Conservation (phyloP, 169 alveolate genomes). For the Eimeria falciformis region DNA sequence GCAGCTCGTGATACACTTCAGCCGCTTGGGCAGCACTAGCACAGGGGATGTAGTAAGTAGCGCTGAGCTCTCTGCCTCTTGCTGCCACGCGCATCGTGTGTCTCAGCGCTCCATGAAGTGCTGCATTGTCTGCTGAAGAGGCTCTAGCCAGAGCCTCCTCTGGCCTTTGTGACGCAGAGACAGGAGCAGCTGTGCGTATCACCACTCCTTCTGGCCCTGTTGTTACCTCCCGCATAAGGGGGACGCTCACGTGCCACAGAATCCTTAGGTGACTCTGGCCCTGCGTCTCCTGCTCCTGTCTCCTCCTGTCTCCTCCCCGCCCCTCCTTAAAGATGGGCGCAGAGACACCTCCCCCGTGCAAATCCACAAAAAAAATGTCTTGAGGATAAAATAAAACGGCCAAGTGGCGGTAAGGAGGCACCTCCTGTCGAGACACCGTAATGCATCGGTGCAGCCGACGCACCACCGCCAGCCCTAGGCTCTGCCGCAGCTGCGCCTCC, state of each 20-base stretch:
- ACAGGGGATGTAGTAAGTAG: conserved; percentile 65
- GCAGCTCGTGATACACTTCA: conserved; percentile 70
- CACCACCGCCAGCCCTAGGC: conserved; percentile 60
- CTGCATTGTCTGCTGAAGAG: too few relatives aligned
- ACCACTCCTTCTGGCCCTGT: conserved; percentile 34
- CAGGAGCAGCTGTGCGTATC: not conserved
- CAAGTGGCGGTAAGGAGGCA: conserved; percentile 16
- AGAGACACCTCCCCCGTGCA: conserved; percentile 6
- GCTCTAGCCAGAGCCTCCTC: not conserved
- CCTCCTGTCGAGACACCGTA: conserved; percentile 50
- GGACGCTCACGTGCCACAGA: conserved; percentile 68
- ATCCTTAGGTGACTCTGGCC: not conserved
- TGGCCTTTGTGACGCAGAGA: not conserved
- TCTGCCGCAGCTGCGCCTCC: conserved; percentile 75
- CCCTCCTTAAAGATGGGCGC: not conserved
- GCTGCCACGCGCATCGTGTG: too few relatives aligned
- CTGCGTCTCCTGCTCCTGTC: not conserved
- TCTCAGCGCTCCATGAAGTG: too few relatives aligned
- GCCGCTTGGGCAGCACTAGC: conserved; percentile 24
- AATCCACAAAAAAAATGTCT: conserved; percentile 37
- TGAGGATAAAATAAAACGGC: conserved; percentile 73
- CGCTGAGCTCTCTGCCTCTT: conserved; percentile 5
- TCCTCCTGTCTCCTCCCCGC: not conserved
- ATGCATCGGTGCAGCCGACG: conserved; percentile 70
- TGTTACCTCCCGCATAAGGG: conserved; percentile 9